Evolutionary conservation across 768 basidiomycete genomes (phyloP), one percentile per base, ranked within the genome.

Genomic region (Fomitopsis pulvina): DNA sequence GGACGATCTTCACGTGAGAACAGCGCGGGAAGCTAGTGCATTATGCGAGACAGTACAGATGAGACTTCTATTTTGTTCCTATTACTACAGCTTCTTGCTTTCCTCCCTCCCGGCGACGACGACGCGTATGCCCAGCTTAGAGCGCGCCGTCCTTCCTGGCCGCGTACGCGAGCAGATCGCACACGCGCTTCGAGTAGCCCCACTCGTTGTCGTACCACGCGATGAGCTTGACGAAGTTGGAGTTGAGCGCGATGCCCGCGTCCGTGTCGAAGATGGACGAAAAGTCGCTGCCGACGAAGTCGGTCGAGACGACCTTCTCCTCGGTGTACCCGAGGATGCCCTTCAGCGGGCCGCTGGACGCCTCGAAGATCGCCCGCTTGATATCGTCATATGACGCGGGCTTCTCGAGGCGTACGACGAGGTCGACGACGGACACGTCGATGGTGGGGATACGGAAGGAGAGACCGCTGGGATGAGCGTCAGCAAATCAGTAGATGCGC

Each of bases 361-460:
- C 94, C 50, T 72, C 76, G 78, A 88, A 89, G 66, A 98, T 57
- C 57, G 80, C 81, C 2, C 67, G 66, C 81, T 94, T 96, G 85
- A 99, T 96, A 53, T 89, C 75, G 2, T 92, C 89, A 73, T 97
- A 99, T 22, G 79, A 66, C 5, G 93, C 84, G 48, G 69, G 59
- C 76, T 90, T 96, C 74, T 91, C 87, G 60, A 89, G 76, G 62
- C 95, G 91, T 60, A 84, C 91, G 58, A 94, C 92, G 57, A 99
- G 84, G 74, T 99, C 95, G 66, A 97, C 94, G 60, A 97, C 95
- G 60, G 95, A 98, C 60, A 98, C 95, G 63, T 98, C 89, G 63
- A 87, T 74, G 53, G 91, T 94, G 58, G 95, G 95, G 52, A 98
- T 87, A 74, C 95, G 95, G 93, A 99, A 97, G 42, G 95, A 60